These are phyloP conservation scores for Gymnopus androsaceus DNA, from an alignment of 1,284 basidiomycete species.

Conservation along the genomic window DNA sequence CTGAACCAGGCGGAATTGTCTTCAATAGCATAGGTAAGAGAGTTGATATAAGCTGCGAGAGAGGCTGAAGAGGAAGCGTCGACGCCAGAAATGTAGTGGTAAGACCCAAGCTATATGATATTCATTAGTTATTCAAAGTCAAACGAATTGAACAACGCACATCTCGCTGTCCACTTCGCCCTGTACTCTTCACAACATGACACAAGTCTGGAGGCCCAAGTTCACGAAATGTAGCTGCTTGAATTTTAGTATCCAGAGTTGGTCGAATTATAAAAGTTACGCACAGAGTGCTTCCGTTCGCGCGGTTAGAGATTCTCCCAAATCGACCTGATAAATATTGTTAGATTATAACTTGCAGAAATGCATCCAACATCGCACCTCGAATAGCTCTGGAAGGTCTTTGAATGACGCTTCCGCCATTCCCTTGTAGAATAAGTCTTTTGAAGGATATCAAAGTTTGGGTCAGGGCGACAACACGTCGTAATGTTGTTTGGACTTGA, in stretches of 20 bases:
- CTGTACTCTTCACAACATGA: slow-evolving; percentile 92
- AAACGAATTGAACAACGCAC: slow-evolving; percentile 42
- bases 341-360: slow-evolving; percentile 2
- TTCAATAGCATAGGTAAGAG: slow-evolving; percentile 92
- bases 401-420: slow-evolving; percentile 63
- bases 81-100: slow-evolving; percentile 94
- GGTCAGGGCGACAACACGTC: not conserved
- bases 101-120: slow-evolving; percentile 75
- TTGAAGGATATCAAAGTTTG: not conserved
- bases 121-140: slow-evolving; percentile 16
- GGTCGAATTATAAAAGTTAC: slow-evolving; percentile 31
- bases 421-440: not conserved
- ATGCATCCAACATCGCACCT: slow-evolving; percentile 35
- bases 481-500: not conserved
- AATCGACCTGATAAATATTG: slow-evolving; percentile 65
- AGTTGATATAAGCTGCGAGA: slow-evolving; percentile 97
- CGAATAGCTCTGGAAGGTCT: slow-evolving; percentile 64
- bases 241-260: not conserved
- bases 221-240: slow-evolving; percentile 88
- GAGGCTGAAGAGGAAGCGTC: slow-evolving; percentile 98
- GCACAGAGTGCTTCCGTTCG: slow-evolving; percentile 90
- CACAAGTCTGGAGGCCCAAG: slow-evolving; percentile 96
- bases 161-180: slow-evolving; percentile 82
- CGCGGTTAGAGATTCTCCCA: slow-evolving; percentile 87
- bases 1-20: slow-evolving; percentile 93